Conservation (phyloP, 2,329 filamentous ascomycete species). For the Neocucurbitaria cava region DNA sequence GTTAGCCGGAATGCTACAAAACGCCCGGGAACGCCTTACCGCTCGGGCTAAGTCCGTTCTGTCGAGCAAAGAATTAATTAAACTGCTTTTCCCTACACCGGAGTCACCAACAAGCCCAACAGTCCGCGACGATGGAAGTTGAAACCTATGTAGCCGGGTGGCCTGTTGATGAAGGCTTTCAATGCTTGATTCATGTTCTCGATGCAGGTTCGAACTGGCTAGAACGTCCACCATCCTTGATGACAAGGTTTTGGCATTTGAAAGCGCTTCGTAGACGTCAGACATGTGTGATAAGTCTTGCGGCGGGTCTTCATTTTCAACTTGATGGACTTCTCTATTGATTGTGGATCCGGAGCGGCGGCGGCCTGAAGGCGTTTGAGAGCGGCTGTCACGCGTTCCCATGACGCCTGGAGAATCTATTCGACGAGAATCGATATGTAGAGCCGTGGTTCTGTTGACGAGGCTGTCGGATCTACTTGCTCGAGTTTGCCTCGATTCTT, state of each 20-base stretch:
- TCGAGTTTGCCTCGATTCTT: background rate
- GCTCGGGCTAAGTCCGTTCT: conserved; percentile 49
- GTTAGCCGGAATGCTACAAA: conserved; percentile 7
- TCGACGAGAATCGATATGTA: conserved; percentile 5
- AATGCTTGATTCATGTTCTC: conserved; percentile 52
- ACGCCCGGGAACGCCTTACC: conserved; percentile 42
- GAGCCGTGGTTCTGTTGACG: background rate
- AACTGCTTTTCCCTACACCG: conserved; percentile 59
- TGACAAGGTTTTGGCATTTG: conserved; percentile 45
- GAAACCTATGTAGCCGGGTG: conserved; percentile 44
- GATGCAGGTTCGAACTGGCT: conserved; percentile 44
- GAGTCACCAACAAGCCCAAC: conserved; percentile 60
- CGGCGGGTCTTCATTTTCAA: conserved; percentile 27
- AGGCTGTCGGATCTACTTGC: conserved; percentile 8
- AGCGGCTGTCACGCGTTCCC: conserved; percentile 2
- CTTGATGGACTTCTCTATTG: conserved; percentile 8
- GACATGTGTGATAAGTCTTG: conserved; percentile 6
- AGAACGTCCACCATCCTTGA: conserved; percentile 42
- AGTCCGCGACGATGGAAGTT: conserved; percentile 49
- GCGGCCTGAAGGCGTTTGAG: conserved; percentile 21
- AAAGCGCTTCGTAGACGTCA: conserved; percentile 19
- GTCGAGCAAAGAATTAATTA: conserved; percentile 59
- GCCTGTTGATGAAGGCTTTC: conserved; percentile 44
- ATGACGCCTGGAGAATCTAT: background rate
- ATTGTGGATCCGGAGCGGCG: conserved; percentile 21